phyloP scores from a whole-genome alignment of 768 basidiomycete species.

The Psilocybe azurescens region DNA sequence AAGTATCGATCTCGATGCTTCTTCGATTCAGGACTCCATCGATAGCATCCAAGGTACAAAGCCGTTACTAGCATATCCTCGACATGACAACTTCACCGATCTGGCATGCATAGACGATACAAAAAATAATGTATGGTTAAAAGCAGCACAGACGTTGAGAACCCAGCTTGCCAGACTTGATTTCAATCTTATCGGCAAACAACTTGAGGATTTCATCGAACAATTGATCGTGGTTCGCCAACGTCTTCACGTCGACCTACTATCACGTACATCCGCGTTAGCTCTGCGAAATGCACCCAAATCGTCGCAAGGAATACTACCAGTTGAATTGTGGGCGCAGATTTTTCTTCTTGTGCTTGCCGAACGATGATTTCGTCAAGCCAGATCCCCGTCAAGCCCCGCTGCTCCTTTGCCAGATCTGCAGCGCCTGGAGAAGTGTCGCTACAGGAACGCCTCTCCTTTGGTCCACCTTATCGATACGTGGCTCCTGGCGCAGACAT shows the following conservation, averaged over 20 bases:
- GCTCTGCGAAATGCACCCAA: not conserved
- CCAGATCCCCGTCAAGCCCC: conserved; percentile 24
- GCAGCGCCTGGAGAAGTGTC: conserved; percentile 26
- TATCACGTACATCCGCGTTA: not conserved
- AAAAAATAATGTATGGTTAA: not conserved
- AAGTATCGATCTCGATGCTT: conserved; percentile 17
- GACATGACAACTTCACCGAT: not conserved
- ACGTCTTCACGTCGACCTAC: conserved; percentile 11
- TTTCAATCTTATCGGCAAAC: not conserved
- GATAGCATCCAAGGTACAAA: not conserved
- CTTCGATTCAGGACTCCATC: conserved; percentile 3
- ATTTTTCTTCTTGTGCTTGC: conserved; percentile 27
- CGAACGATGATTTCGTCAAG: conserved; percentile 24
- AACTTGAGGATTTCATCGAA: not conserved
- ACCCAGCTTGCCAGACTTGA: conserved; percentile 6
- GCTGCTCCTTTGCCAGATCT: conserved; percentile 27
- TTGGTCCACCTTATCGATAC: conserved; percentile 27
- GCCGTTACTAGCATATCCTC: not conserved
- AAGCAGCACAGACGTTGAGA: not conserved
- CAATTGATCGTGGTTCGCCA: not conserved
- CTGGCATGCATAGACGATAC: not conserved
- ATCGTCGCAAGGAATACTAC: conserved; percentile 14
- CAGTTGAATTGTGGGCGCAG: conserved; percentile 29
- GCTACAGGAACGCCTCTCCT: conserved; percentile 26
- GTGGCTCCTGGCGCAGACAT: conserved; percentile 17